phyloP scores from a whole-genome alignment of 306 rosid genomes.

The Quercus engelmannii region DNA sequence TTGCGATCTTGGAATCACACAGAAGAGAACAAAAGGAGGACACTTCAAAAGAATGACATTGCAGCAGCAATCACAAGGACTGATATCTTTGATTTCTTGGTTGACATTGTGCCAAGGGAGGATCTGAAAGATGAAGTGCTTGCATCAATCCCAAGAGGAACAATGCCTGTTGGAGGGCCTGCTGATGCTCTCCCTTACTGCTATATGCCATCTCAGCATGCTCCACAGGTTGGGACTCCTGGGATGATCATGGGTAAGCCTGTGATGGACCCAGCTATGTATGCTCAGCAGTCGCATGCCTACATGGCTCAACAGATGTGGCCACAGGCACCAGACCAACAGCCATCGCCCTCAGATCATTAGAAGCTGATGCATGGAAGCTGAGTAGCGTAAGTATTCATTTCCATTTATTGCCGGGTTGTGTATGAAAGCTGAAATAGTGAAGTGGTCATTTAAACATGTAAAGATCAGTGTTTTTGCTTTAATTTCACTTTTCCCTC shows the following conservation, averaged over 20 bases:
- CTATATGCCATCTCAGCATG: constrained; percentile 49
- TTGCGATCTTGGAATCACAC: constrained; percentile 75
- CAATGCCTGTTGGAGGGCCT: constrained; percentile 44
- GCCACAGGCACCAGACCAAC: constrained; percentile 47
- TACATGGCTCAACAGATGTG: constrained; percentile 62
- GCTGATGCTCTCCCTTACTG: constrained; percentile 42
- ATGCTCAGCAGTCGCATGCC: constrained; percentile 47
- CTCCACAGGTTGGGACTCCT: constrained; percentile 44
- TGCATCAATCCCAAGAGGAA: constrained; percentile 62
- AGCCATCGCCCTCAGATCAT: constrained; percentile 50
- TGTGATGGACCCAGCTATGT: constrained; percentile 48
- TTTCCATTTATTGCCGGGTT: constrained; percentile 8
- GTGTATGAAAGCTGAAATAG: constrained; percentile 24
- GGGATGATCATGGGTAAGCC: constrained; percentile 65
- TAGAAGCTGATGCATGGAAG: constrained; percentile 24
- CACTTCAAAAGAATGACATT: constrained; percentile 67
- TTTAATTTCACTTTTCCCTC: background rate
- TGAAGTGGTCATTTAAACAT: background rate
- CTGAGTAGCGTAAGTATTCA: constrained; percentile 23
- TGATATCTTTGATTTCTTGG: constrained; percentile 67
- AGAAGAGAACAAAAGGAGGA: constrained; percentile 68
- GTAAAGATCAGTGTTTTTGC: constrained; percentile 6
- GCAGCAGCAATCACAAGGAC: constrained; percentile 76
- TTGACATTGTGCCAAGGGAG: constrained; percentile 68
- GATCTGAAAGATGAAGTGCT: constrained; percentile 70